phyloP scores from a whole-genome alignment of 768 basidiomycete species.

The Pluteus cervinus region DNA sequence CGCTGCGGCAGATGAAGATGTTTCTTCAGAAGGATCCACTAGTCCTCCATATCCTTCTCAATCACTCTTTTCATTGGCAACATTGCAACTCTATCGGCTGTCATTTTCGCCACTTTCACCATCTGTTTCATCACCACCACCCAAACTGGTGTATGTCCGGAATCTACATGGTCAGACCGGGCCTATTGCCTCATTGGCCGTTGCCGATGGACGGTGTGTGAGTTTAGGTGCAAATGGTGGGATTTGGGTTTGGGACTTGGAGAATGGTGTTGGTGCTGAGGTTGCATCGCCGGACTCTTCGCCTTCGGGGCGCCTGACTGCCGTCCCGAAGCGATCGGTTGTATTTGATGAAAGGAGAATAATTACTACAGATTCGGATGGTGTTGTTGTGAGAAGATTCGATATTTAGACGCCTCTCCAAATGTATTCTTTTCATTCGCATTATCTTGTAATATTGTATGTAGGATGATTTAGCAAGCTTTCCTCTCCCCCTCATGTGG shows the following conservation, averaged over 20 bases:
- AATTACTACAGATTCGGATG: conserved; percentile 39
- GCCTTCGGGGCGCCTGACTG: conserved; percentile 9
- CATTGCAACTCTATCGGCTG: conserved; percentile 72
- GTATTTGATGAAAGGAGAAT: conserved; percentile 75
- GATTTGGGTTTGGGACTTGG: conserved; percentile 86
- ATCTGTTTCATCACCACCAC: conserved; percentile 44
- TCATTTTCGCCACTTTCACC: conserved; percentile 44
- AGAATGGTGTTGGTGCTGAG: conserved; percentile 45
- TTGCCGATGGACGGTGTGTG: conserved; percentile 81
- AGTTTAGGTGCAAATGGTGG: conserved; percentile 65
- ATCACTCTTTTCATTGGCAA: conserved; percentile 35
- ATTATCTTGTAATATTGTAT: not conserved
- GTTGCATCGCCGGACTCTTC: conserved; percentile 25
- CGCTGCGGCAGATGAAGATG: conserved; percentile 46
- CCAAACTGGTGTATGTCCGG: conserved; percentile 68
- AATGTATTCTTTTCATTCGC: no score
- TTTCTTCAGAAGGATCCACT: conserved; percentile 10
- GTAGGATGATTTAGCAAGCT: conserved; percentile 23
- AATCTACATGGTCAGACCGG: conserved; percentile 66
- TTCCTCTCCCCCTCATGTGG: no score
- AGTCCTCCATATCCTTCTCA: conserved; percentile 13
- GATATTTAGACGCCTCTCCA: conserved; percentile 52
- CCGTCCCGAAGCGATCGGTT: conserved; percentile 36
- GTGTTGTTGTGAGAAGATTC: conserved; percentile 48
- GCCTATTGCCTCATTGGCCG: conserved; percentile 57